Evolutionary conservation across 2,329 filamentous ascomycete species (phyloP), one percentile per base, ranked within the genome.

Genomic region (Fusarium globosum): DNA sequence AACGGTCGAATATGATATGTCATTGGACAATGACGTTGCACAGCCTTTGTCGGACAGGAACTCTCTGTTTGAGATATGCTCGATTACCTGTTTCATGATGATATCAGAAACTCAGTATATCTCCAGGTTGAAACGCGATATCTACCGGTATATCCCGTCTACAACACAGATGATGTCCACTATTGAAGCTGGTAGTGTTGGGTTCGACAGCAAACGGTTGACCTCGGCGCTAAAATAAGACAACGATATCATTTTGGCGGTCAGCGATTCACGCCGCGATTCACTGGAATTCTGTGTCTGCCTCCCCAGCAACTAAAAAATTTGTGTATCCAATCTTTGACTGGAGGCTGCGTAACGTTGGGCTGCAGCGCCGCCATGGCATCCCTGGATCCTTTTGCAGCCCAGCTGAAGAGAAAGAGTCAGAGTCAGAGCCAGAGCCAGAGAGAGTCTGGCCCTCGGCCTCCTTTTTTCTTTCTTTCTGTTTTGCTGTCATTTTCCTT

Each of bases 281-380:
- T 56, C 59, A 65, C 71, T 74, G 68, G 71, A 72, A 74, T 62
- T 61, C 58, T 57, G 58, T 49, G 48, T 63, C 63, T 65, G 46
- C 46, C 63, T 65, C 68, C 68, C 71, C 68, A 74, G 71, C 71
- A 72, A 74, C 72, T 57, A 60, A 61, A 61, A 53, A 30, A 68
- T 36, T 51, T 69, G 67, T 69, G 59, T 52, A 69, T 53, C 51
- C 51, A 53, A 53, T 69, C 59, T 65, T 61, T 69, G 46, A 68
- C 68, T 70, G 59, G 59, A 72, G 59, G 69, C 48, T 66, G 71
- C 71, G 71, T 71, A 74, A 73, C 71, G 71, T 73, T 73, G 71
- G 71, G 71, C 71, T 73, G 71, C 71, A 74, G 71, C 60, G 52
- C 69, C 46, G 43, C 69, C 67, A 73, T 69, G 63, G 55, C 58